Conservation (phyloP, 2,329 filamentous ascomycete genomes). For the Pyrenophora teres region DNA sequence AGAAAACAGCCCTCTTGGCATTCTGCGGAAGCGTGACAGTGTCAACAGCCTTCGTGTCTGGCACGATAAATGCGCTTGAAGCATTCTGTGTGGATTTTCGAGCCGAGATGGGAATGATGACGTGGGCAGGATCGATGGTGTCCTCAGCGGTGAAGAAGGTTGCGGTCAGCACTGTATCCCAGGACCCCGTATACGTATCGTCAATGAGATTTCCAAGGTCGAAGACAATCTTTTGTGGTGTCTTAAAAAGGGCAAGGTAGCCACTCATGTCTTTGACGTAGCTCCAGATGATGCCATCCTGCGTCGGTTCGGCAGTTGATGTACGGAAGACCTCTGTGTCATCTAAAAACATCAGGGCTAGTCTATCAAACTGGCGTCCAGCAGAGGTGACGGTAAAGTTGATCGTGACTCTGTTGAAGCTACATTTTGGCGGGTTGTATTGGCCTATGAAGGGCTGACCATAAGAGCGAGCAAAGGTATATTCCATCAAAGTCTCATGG, state of each 20-base stretch:
- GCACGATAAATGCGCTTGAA: constrained; percentile 71
- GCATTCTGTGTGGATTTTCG: constrained; percentile 55
- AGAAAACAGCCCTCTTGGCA: constrained; percentile 70
- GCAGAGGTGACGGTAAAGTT: constrained; percentile 74
- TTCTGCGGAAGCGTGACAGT: constrained; percentile 68
- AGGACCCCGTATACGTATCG: constrained; percentile 71
- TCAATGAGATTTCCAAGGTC: constrained; percentile 74
- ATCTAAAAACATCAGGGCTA: constrained; percentile 75
- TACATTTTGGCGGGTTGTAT: constrained; percentile 69
- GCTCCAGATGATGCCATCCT: constrained; percentile 72
- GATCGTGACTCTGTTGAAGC: constrained; percentile 75
- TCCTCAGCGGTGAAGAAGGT: constrained; percentile 66
- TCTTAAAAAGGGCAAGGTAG: constrained; percentile 70
- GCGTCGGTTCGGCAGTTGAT: constrained; percentile 78
- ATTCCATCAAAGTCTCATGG: constrained; percentile 66
- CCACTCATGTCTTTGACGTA: constrained; percentile 80
- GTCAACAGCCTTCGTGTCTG: constrained; percentile 64
- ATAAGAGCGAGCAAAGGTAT: constrained; percentile 74
- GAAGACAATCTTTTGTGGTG: constrained; percentile 75
- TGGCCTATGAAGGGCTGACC: constrained; percentile 71
- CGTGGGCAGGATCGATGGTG: constrained; percentile 58
- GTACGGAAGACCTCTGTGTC: constrained; percentile 83
- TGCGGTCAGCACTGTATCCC: constrained; percentile 75
- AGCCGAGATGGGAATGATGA: constrained; percentile 69
- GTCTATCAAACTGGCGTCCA: constrained; percentile 76